These are phyloP conservation scores for Pelargonium fulgidum DNA, from an alignment of 441 rosid species.

Conservation along the genomic window DNA sequence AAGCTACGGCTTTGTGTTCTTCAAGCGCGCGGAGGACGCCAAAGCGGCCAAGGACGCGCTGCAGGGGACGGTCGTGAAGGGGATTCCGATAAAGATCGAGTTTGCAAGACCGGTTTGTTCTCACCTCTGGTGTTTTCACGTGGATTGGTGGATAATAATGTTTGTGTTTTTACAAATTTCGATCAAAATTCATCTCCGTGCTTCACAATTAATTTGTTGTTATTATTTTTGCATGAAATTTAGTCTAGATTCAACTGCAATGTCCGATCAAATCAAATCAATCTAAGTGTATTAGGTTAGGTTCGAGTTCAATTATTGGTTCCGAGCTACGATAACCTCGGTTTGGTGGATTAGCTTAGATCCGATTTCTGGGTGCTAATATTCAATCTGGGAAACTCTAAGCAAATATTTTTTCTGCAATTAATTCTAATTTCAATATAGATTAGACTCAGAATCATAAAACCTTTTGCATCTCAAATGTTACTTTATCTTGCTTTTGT, in stretches of 20 bases:
- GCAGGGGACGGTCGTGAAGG: slow-evolving; percentile 53
- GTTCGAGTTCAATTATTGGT: no score
- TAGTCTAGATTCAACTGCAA: no score
- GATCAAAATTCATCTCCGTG: slow-evolving; percentile 14
- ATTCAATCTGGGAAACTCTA: no score
- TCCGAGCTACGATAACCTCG: no score
- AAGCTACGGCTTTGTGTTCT: slow-evolving; percentile 67
- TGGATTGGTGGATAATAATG: slow-evolving; percentile 11
- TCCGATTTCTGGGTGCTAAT: no score
- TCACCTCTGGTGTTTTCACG: slow-evolving; percentile 26
- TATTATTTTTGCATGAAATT: neutral
- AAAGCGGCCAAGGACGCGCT: slow-evolving; percentile 57
- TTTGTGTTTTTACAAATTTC: slow-evolving; percentile 5
- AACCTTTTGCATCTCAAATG: neutral
- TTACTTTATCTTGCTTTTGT: neutral
- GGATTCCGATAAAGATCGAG: slow-evolving; percentile 62
- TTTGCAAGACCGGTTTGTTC: slow-evolving; percentile 91
- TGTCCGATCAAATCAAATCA: no score
- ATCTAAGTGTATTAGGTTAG: no score
- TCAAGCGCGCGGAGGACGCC: slow-evolving; percentile 66
- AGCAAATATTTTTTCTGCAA: no score
- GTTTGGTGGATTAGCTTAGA: no score
- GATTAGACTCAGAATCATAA: neutral
- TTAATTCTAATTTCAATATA: neutral
- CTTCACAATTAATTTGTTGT: neutral